A percentile compares a stretch with the other conserved stretches of the same genome.
Evolutionary conservation across 192 early-diverging fungal species (phyloP).

Genomic region (Coemansia sp.): DNA sequence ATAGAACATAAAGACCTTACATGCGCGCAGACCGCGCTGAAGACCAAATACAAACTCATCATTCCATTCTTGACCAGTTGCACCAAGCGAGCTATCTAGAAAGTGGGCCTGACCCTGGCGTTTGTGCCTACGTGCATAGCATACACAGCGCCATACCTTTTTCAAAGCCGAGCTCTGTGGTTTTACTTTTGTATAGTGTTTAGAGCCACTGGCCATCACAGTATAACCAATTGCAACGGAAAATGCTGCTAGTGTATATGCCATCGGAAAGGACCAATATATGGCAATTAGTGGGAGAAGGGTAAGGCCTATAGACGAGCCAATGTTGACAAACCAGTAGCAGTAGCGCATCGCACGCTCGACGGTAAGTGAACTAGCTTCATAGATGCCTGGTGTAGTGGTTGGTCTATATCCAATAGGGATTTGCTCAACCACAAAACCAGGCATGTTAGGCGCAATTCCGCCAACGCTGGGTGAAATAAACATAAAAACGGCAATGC

Average conservation of each 20-base stretch:
- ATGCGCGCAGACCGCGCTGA: constrained; percentile 56
- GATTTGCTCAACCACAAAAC: constrained; percentile 72
- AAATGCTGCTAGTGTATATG: not conserved
- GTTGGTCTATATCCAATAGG: constrained; percentile 55
- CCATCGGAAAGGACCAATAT: constrained; percentile 57
- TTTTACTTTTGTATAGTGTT: constrained; percentile 55
- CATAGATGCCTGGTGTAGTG: constrained; percentile 56
- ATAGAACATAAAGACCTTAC: constrained; percentile 64
- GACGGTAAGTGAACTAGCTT: constrained; percentile 60
- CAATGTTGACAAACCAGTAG: constrained; percentile 66
- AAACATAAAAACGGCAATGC: constrained; percentile 60
- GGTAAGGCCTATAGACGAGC: constrained; percentile 58
- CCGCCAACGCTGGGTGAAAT: constrained; percentile 74
- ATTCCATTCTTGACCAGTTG: constrained; percentile 57
- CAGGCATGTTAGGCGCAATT: constrained; percentile 74
- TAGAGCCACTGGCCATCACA: constrained; percentile 55
- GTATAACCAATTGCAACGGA: constrained; percentile 34
- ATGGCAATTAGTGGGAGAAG: constrained; percentile 59
- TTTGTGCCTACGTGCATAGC: constrained; percentile 24
- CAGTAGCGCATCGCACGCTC: constrained; percentile 77
- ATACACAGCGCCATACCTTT: constrained; percentile 52
- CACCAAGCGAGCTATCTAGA: constrained; percentile 52
- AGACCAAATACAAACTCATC: constrained; percentile 66
- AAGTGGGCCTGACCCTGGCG: constrained; percentile 11
- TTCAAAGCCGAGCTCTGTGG: constrained; percentile 62